Base-by-base conservation (phyloP, 202 grass and related monocot genomes). In the Setaria italica region DNA sequence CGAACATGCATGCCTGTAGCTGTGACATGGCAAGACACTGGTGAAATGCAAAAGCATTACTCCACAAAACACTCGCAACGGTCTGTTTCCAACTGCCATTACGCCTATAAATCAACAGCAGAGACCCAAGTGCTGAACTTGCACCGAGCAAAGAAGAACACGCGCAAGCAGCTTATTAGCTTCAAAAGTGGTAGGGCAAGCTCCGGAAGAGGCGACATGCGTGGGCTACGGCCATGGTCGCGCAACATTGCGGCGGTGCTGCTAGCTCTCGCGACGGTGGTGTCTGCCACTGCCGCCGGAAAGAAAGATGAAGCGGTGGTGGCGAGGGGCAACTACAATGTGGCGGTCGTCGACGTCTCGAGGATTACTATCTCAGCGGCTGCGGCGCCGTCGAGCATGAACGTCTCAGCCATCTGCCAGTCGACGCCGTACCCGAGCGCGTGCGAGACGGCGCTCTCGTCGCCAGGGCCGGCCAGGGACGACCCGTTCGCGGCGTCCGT, bases 401-500 rank as follows among this genome's bases (percentile, higher is more conserved):
- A 82, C 51, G 5, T 84, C 34, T 82, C 75, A 5, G 62, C 21
- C 11, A 66, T 97, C 14, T 95, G 95, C 65, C 56, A 11, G 20
- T 49, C 90, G 15, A 95, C 92, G 55, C 80, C 85, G 48, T 92
- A 95, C 84, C 92, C 89, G 9, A 50, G 51, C 16, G 91, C 87
- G 17, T 97, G 95, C 72, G 20, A 75, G 73, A 88, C 73, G 55
- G 89, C 87, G 29, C 85, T 93, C 53, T 80, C 90, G 9, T 93
- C 91, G 15, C 32, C 25, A 25, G 25, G 25, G 25, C 25, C 25
- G 25, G 25, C 25, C 25, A 25, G 25, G 25, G 25, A 25, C 25
- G 25, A 25, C 33, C 85, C 90, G 4, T 97, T 95, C 90, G 57
- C 75, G 19, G 87, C 90, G 21, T 95, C 92, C 3, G 91, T 93